These are phyloP conservation scores for Fusarium pseudograminearum DNA, from an alignment of 2,329 filamentous ascomycete species.

Conservation along the genomic window DNA sequence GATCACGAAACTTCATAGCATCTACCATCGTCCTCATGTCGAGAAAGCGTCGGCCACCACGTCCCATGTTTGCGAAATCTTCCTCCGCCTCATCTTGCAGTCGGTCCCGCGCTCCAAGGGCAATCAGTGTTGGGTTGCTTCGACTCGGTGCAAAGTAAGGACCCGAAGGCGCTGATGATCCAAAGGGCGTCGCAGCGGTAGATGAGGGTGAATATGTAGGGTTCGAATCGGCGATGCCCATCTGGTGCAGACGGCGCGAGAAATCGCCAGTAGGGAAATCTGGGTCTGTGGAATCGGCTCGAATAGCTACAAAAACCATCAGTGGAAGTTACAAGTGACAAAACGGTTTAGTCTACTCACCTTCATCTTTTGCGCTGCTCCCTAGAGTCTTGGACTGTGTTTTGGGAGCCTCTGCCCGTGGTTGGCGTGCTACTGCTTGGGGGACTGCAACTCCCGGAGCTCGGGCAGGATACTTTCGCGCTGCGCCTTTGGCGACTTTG, in stretches of 20 bases:
- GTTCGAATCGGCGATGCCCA: constrained; percentile 67
- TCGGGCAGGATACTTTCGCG: constrained; percentile 61
- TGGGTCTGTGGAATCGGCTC: constrained; percentile 57
- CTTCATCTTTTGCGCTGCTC: constrained; percentile 38
- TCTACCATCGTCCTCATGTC: constrained; percentile 62
- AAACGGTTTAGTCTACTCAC: constrained; percentile 14
- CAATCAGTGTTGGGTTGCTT: constrained; percentile 61
- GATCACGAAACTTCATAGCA: constrained; percentile 58
- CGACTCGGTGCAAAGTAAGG: constrained; percentile 50
- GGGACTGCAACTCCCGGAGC: constrained; percentile 46
- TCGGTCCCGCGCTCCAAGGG: constrained; percentile 61
- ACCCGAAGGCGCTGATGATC: constrained; percentile 35
- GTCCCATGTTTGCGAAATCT: constrained; percentile 59
- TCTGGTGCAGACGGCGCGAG: constrained; percentile 63
- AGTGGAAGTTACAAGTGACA: constrained; percentile 2
- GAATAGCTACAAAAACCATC: constrained; percentile 52
- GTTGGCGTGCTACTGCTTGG: constrained; percentile 34
- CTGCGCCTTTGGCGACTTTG: constrained; percentile 56
- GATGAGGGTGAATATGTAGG: constrained; percentile 67
- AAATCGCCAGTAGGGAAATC: constrained; percentile 59
- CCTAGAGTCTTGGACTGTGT: constrained; percentile 20
- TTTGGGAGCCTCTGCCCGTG: constrained; percentile 29
- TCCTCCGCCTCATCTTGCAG: constrained; percentile 59
- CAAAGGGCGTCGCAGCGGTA: constrained; percentile 51
- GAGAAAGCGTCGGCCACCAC: constrained; percentile 58